Evolutionary conservation across 768 basidiomycete genomes (phyloP).

Genomic region (Boletellus sp.): DNA sequence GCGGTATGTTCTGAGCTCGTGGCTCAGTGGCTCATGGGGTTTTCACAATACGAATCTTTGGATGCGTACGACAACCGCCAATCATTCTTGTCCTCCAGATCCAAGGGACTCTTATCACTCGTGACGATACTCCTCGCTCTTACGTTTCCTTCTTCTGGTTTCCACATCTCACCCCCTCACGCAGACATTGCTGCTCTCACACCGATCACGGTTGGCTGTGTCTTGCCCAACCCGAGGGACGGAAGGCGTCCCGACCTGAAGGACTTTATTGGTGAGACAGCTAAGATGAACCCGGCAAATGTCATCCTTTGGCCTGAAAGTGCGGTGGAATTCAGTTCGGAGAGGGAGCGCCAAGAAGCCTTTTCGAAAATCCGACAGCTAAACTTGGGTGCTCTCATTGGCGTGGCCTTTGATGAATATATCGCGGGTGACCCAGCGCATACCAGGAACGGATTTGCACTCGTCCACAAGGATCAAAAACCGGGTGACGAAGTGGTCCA

Average conservation of each 20-base stretch:
- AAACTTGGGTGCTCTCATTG: slow-evolving; percentile 43
- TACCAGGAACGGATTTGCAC: slow-evolving; percentile 59
- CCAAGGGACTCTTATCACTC: slow-evolving; percentile 35
- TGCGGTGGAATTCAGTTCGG: slow-evolving; percentile 60
- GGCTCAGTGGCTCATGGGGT: slow-evolving; percentile 57
- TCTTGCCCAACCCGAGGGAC: slow-evolving; percentile 49
- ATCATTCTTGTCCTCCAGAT: slow-evolving; percentile 17
- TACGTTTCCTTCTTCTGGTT: slow-evolving; percentile 53
- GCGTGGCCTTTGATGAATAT: slow-evolving; percentile 70
- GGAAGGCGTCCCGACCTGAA: slow-evolving; percentile 47
- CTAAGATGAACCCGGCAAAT: slow-evolving; percentile 44
- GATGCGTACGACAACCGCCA: not conserved
- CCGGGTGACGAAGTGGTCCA: slow-evolving; percentile 39
- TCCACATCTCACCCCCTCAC: slow-evolving; percentile 37
- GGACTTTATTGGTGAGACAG: slow-evolving; percentile 60
- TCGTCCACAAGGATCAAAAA: slow-evolving; percentile 43
- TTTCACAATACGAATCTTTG: slow-evolving; percentile 14
- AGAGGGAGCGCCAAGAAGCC: slow-evolving; percentile 44
- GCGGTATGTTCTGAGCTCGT: slow-evolving; percentile 54
- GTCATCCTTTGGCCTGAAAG: slow-evolving; percentile 81
- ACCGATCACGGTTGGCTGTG: slow-evolving; percentile 62
- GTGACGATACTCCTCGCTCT: slow-evolving; percentile 41
- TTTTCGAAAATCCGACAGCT: slow-evolving; percentile 41
- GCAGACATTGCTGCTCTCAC: slow-evolving; percentile 41
- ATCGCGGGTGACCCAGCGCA: slow-evolving; percentile 39